Evolutionary conservation across 2,329 filamentous ascomycete genomes (phyloP).

Genomic region (Fusarium ramigenum): DNA sequence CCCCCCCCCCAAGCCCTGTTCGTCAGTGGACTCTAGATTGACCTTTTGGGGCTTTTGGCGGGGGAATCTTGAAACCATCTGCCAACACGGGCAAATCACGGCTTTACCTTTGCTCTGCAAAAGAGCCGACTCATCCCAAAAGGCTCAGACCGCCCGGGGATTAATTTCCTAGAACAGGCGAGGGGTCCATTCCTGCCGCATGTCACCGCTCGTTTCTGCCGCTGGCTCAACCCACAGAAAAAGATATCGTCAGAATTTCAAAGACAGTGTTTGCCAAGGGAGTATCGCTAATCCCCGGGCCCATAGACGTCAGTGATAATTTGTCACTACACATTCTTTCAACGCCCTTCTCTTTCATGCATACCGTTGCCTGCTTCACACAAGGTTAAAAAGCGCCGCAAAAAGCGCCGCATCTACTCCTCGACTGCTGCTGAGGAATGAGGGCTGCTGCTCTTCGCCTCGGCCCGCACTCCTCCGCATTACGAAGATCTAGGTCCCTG

Average conservation of each 20-base stretch:
- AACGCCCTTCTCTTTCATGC: not conserved
- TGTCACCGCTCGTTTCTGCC: constrained; percentile 44
- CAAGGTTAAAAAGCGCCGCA: not conserved
- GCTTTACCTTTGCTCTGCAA: constrained; percentile 7
- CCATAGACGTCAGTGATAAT: not conserved
- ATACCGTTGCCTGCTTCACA: constrained; percentile 13
- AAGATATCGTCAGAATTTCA: constrained; percentile 23
- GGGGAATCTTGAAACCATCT: constrained; percentile 18
- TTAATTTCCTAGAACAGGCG: constrained; percentile 12
- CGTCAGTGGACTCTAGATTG: not conserved
- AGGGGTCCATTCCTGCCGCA: constrained; percentile 41
- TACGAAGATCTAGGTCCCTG: constrained; percentile 33
- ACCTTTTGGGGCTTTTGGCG: not conserved
- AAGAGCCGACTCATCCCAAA: not conserved
- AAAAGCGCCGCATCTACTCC: constrained; percentile 7
- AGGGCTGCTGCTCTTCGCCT: constrained; percentile 41
- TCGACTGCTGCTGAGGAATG: constrained; percentile 35
- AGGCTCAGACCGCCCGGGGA: constrained; percentile 15
- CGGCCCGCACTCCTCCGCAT: constrained; percentile 33
- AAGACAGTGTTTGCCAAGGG: constrained; percentile 3
- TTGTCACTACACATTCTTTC: not conserved
- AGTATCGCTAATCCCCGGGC: constrained; percentile 1
- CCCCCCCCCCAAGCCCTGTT: too few species aligned
- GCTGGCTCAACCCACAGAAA: constrained; percentile 35
- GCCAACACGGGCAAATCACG: constrained; percentile 16